phyloP scores from a whole-genome alignment of 2,329 filamentous ascomycete genomes.

The Colletotrichum chlorophyti region DNA sequence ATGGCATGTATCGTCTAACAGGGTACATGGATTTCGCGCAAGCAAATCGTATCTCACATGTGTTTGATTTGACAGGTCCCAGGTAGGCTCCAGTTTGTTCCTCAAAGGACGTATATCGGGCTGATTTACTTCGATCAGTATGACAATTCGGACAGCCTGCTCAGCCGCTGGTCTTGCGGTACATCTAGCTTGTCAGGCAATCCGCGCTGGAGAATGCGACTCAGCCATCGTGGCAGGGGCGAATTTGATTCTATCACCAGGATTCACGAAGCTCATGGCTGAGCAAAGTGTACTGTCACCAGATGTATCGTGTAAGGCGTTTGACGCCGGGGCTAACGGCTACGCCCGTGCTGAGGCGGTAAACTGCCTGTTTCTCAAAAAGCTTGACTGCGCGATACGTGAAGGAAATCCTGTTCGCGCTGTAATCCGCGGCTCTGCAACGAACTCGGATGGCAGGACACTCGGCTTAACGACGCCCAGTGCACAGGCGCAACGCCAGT shows the following conservation, averaged over 20 bases:
- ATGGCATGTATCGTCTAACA: slow-evolving; percentile 14
- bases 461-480: slow-evolving; percentile 46
- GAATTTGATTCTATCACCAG: no score
- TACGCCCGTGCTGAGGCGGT: slow-evolving; percentile 48
- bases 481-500: slow-evolving; percentile 32
- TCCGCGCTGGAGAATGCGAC: no score
- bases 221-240: no score
- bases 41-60: slow-evolving; percentile 29
- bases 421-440: slow-evolving; percentile 36
- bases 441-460: slow-evolving; percentile 43
- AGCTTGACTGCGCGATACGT: slow-evolving; percentile 43
- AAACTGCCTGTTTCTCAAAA: slow-evolving; percentile 46
- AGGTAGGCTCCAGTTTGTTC: no score
- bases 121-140: no score
- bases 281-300: slow-evolving; percentile 32
- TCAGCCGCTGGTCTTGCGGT: no score
- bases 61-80: no score
- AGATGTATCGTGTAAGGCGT: slow-evolving; percentile 36
- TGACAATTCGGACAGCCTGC: no score
- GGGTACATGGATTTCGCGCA: slow-evolving; percentile 32
- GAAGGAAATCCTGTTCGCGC: slow-evolving; percentile 43
- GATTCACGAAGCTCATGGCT: not conserved
- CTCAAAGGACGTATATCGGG: no score
- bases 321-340: slow-evolving; percentile 49
- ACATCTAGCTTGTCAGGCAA: no score